A percentile compares a stretch with the other conserved stretches of the same genome.
These are phyloP conservation scores for Dioscorea dumetorum DNA, from an alignment of 106 monocot genomes.

Conservation along the genomic window DNA sequence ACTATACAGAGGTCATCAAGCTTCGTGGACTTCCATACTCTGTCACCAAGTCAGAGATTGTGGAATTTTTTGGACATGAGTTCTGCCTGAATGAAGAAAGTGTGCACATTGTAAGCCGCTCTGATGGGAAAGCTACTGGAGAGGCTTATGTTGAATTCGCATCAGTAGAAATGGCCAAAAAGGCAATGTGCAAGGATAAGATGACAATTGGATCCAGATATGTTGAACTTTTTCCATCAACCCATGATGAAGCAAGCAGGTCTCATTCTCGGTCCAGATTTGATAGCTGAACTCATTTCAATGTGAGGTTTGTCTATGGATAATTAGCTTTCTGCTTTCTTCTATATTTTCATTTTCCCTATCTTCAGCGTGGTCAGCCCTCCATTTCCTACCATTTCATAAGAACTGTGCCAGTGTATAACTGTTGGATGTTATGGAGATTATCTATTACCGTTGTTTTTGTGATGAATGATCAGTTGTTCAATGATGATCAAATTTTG, in stretches of 20 bases:
- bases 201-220: conserved; percentile 16
- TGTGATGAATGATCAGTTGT: too few relatives aligned
- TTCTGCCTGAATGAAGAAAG: conserved; percentile 7
- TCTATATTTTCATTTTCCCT: too few relatives aligned
- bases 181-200: conserved; percentile 14
- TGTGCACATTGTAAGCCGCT: not conserved
- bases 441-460: too few relatives aligned
- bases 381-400: too few relatives aligned
- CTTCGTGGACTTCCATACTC: conserved; percentile 16
- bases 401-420: too few relatives aligned
- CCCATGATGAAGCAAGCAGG: not conserved
- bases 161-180: conserved; percentile 7
- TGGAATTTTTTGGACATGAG: conserved; percentile 11
- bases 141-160: conserved; percentile 11
- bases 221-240: conserved; percentile 13
- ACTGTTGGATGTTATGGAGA: too few relatives aligned
- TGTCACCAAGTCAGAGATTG: conserved; percentile 12
- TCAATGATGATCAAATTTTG: too few relatives aligned
- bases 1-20: conserved; percentile 14
- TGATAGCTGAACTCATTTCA: too few relatives aligned
- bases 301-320: too few relatives aligned
- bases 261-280: not conserved
- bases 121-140: conserved; percentile 11
- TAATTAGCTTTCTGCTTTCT: too few relatives aligned
- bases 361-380: too few relatives aligned